Evolutionary conservation across 257 asterid species (phyloP), one percentile per base, ranked within the genome.

Genomic region (Anisodus acutangulus): DNA sequence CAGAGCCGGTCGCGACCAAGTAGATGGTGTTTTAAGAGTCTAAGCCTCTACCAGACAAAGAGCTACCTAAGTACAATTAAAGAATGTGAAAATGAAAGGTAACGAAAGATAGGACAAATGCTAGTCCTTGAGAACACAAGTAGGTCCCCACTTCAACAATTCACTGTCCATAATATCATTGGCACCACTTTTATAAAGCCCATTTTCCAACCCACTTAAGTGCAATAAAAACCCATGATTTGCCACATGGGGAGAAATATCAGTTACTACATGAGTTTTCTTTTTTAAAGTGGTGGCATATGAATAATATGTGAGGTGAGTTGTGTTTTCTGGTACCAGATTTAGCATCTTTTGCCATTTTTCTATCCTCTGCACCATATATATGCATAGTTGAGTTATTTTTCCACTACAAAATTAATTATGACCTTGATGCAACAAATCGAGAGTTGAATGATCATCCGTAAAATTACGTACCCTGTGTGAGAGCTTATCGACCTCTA

Each of bases 401-500:
- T 70, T 2, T 41, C 47, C 6, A 2, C 39, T 68, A 68, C 22
- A 2, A 39, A 69, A 69, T 39, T 17, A n/a, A 11, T 47, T 11
- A 47, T 5, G 10, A 49, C 80, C 47, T n/a, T 74, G 60, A 51
- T 26, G 3, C 9, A 26, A 41, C 17, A 53, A 31, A 76, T 39
- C 3, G 8, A 51, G 26, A 76, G 45, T 80, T 80, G 4, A 59
- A 60, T 9, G 58, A 59, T 6, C 12, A 59, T 10, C 58, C 0
- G 15, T 5, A 26, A n/a, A 5, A 35, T 69, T 45, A 10, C 81
- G 8, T 57, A 87, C 87, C 88, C 68, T 85, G 7, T 68, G 67
- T 39, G 85, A 87, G 80, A 87, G 84, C n/a, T 78, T 85, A 85
- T 85, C 85, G n/a, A 87, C 81, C 26, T 87, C 88, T 51, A 67